phyloP scores from a whole-genome alignment of 2,329 filamentous ascomycete species.

The Ophiosphaerella narmari region DNA sequence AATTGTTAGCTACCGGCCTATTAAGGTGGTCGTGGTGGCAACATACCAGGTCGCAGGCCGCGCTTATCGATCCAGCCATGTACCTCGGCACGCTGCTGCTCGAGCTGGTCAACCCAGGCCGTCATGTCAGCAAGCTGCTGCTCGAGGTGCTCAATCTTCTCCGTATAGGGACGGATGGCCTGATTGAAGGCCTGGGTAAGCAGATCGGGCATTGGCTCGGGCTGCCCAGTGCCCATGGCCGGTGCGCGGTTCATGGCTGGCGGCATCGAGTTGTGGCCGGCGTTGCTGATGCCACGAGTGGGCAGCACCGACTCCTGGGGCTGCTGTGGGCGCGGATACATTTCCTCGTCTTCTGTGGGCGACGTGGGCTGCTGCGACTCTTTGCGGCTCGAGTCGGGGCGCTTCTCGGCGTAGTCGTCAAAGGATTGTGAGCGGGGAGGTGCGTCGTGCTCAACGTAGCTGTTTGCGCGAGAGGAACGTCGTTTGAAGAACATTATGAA shows the following conservation, averaged over 20 bases:
- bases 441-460: constrained; percentile 55
- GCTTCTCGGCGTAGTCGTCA: constrained; percentile 48
- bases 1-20: constrained; percentile 14
- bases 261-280: constrained; percentile 25
- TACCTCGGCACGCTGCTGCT: constrained; percentile 57
- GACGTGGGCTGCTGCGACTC: constrained; percentile 36
- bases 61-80: constrained; percentile 62
- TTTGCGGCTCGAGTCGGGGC: constrained; percentile 47
- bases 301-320: constrained; percentile 45
- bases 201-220: constrained; percentile 56
- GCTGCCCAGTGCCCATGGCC: constrained; percentile 25
- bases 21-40: not conserved
- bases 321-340: constrained; percentile 52
- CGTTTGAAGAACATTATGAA: constrained; percentile 57
- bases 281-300: constrained; percentile 24
- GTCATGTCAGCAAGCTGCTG: constrained; percentile 56
- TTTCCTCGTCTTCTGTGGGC: constrained; percentile 41
- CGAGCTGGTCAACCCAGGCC: constrained; percentile 56
- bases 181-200: constrained; percentile 59
- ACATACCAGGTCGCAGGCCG: constrained; percentile 56
- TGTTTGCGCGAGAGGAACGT: constrained; percentile 46
- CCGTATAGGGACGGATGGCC: constrained; percentile 57
- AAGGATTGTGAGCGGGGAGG: constrained; percentile 47
- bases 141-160: constrained; percentile 58
- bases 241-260: constrained; percentile 29